Base-by-base conservation (phyloP, 2,329 filamentous ascomycete species). In the Fusarium xylarioides region DNA sequence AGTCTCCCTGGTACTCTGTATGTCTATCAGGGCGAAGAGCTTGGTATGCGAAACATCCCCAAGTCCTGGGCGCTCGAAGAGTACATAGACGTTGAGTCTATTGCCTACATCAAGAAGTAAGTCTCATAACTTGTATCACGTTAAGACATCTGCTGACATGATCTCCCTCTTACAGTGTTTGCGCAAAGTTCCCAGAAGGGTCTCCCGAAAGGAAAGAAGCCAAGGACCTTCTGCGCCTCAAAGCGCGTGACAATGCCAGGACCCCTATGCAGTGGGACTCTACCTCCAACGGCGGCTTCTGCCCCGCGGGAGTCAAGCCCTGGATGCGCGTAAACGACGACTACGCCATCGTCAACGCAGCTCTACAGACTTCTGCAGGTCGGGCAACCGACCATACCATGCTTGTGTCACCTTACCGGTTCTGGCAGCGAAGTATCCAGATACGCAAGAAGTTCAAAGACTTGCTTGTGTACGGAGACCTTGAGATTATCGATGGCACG, bases 21-120 rank as follows among this genome's bases (percentile, higher is more conserved):
- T 78, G 81, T 92, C 4, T 92, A 91, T 76, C 90, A 92, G 76
- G 91, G 91, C 32, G 89, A 92, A 76, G 91, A 92, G 74, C 84
- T 92, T 14, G 91, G 90, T 4, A 88, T 89, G 81, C 83, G 88
- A 19, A 92, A 92, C 72, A 84, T 89, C 7, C 89, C 91, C 0
- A 81, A 81, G 10, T 81, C 83, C 0, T 89, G 89, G 85, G 85
- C 85, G 26, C 88, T 91, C 10, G 88, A 91, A 58, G 90, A 85
- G 47, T 85, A 85, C 65, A 79, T 84, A 11, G 82, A 86, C 62
- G 82, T 86, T 11, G 81, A 85, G 54, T 66, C 87, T 79, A 7
- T 82, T 7, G 14, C n/a, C 11, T 63, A 61, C n/a, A 61, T 44
- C 35, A 49, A 63, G 10, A 61, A 61, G 61, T 61, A 43, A 50